phyloP scores from a whole-genome alignment of 371 early-diverging fungal species.

The Mucor racemosus region DNA sequence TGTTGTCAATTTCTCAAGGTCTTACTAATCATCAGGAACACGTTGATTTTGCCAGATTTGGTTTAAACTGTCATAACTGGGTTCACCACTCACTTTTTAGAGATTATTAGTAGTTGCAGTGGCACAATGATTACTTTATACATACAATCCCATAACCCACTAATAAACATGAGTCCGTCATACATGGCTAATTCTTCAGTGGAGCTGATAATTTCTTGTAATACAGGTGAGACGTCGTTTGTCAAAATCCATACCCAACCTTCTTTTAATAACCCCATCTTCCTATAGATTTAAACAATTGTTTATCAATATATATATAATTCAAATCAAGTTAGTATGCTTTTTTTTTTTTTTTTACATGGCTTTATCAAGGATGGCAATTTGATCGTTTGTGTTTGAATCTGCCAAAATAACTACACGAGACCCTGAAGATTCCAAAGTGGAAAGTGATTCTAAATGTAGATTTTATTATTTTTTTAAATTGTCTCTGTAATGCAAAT shows the following conservation, averaged over 20 bases:
- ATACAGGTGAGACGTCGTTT: slow-evolving; percentile 38
- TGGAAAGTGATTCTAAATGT: slow-evolving; percentile 31
- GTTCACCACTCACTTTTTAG: slow-evolving; percentile 38
- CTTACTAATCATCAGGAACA: slow-evolving; percentile 32
- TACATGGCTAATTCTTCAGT: slow-evolving; percentile 33
- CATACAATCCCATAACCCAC: slow-evolving; percentile 51
- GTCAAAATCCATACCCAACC: slow-evolving; percentile 54
- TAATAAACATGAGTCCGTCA: slow-evolving; percentile 54
- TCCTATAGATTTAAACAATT: slow-evolving; percentile 16
- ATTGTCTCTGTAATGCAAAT: too few relatives aligned
- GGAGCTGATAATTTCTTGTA: slow-evolving; percentile 19
- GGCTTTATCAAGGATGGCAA: slow-evolving; percentile 35
- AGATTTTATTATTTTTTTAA: not conserved
- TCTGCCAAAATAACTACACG: slow-evolving; percentile 44
- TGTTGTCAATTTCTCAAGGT: not conserved
- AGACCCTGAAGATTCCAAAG: slow-evolving; percentile 31
- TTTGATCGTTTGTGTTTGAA: slow-evolving; percentile 37
- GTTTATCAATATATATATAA: not conserved
- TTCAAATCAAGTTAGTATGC: not conserved
- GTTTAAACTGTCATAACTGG: slow-evolving; percentile 36
- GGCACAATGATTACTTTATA: slow-evolving; percentile 15
- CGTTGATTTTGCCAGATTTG: slow-evolving; percentile 33
- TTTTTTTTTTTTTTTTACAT: slow-evolving; percentile 26
- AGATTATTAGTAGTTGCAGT: not conserved
- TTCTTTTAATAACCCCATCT: slow-evolving; percentile 37